Evolutionary conservation across 257 asterid species (phyloP), one percentile per base, ranked within the genome.

Genomic region (Capsicum chinense): DNA sequence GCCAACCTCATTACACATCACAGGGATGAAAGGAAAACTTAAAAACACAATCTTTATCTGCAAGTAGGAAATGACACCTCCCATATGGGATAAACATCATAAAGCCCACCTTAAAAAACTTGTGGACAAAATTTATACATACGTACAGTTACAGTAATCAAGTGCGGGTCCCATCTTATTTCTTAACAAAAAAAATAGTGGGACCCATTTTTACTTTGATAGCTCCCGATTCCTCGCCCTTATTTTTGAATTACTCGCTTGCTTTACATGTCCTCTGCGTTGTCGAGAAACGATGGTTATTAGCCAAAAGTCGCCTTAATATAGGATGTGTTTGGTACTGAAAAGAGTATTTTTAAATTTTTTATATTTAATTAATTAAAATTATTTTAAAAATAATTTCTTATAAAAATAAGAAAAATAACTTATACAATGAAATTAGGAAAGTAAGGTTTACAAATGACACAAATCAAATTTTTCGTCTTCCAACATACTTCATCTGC

Each of bases 41-140:
- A 52, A 33, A 66, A 66, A 76, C 81, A 26, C 48, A 76, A 76
- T 76, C 63, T 76, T 76, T 76, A 76, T 52, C 63, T 52, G 4
- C 26, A 14, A 76, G 21, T 52, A 76, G 63, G 81, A 26, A 52
- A 9, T 76, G 81, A 33, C 47, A 66, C 48, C 81, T 26, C 33
- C 80, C 62, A 74, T 19, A 1, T 66, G 17, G 2, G 13, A 52
- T 52, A 9, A 14, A 66, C 13, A 66, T 1, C 17, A 64, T 33
- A 44, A 62, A 50, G 7, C 12, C 62, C 58, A 26, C 47, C 63
- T 76, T 76, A 76, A 76, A 26, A 63, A 76, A 76, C 21, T 26
- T 21, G 81, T 76, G 81, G 81, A 76, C 63, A 52, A 5, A 13
- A 76, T 12, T 14, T 2, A 76, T 6, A 50, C 81, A 50, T 74